Evolutionary conservation across 768 basidiomycete species (phyloP).

Genomic region (Stropharia rugosoannulata): DNA sequence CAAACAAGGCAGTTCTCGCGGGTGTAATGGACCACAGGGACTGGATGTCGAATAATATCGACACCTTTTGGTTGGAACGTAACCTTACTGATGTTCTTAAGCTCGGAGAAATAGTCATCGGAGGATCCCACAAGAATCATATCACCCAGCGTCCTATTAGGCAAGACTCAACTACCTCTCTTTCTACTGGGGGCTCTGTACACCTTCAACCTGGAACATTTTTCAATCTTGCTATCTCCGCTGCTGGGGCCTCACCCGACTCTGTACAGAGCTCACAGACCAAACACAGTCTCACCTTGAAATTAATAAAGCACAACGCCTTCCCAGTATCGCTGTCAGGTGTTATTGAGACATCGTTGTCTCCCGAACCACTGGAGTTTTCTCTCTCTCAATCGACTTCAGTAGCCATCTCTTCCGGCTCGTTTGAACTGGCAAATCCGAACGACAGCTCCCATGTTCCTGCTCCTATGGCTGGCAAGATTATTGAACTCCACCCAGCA

Average conservation of each 20-base stretch:
- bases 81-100: slow-evolving; percentile 21
- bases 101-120: slow-evolving; percentile 13
- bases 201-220: slow-evolving; percentile 35
- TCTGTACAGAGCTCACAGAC: neutral
- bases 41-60: slow-evolving; percentile 28
- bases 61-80: slow-evolving; percentile 37
- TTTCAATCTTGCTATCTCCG: slow-evolving; percentile 30
- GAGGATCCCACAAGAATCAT: neutral
- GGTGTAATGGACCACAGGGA: slow-evolving; percentile 31
- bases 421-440: slow-evolving; percentile 34
- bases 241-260: neutral
- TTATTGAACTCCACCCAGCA: slow-evolving; percentile 34
- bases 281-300: slow-evolving; percentile 31
- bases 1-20: slow-evolving; percentile 29
- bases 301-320: slow-evolving; percentile 31
- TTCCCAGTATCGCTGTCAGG: slow-evolving; percentile 36
- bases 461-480: slow-evolving; percentile 35
- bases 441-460: slow-evolving; percentile 28
- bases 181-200: neutral
- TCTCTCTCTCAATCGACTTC: slow-evolving; percentile 31
- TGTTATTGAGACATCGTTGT: slow-evolving; percentile 30
- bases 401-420: slow-evolving; percentile 20
- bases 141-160: no score
- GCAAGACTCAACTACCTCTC: neutral
- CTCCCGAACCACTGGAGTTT: slow-evolving; percentile 27